These are phyloP conservation scores for Loxodes magnus DNA, from an alignment of 73 alveolate species.

Conservation along the genomic window DNA sequence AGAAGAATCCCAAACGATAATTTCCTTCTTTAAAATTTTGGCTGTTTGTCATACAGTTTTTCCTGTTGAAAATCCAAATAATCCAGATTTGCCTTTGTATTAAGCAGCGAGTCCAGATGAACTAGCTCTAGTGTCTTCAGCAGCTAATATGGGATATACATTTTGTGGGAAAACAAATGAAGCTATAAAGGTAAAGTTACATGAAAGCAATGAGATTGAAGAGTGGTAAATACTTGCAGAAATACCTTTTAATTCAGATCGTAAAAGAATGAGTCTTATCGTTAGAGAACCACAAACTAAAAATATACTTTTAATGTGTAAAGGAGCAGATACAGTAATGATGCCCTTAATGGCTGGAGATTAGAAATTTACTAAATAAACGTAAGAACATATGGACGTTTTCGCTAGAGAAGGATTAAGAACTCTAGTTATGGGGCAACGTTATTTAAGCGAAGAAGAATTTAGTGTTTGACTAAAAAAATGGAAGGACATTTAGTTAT, in stretches of 20 bases:
- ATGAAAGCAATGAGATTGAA: neutral
- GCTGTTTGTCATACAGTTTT: conserved; percentile 80
- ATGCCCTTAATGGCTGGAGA: conserved; percentile 13
- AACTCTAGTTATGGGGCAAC: conserved; percentile 77
- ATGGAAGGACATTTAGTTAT: conserved; percentile 9
- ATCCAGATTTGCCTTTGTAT: conserved; percentile 34
- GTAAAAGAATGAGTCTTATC: conserved; percentile 60
- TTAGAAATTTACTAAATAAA: neutral
- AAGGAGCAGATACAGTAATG: conserved; percentile 76
- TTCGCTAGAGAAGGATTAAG: conserved; percentile 88
- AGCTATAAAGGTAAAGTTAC: neutral
- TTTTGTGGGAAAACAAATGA: neutral
- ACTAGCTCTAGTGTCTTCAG: conserved; percentile 63
- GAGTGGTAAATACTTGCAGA: neutral
- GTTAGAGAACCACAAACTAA: conserved; percentile 55
- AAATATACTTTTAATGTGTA: conserved; percentile 27
- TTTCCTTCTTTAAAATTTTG: conserved; percentile 40
- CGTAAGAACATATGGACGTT: conserved; percentile 30
- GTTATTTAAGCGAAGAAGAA: conserved; percentile 29
- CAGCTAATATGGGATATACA: neutral
- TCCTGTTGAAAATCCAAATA: conserved; percentile 26
- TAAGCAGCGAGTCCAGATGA: conserved; percentile 88
- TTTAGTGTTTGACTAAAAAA: neutral
- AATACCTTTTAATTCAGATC: conserved; percentile 18
- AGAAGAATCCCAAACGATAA: conserved; percentile 5